phyloP scores from a whole-genome alignment of 2,329 filamentous ascomycete species.

The Huntiella savannae region DNA sequence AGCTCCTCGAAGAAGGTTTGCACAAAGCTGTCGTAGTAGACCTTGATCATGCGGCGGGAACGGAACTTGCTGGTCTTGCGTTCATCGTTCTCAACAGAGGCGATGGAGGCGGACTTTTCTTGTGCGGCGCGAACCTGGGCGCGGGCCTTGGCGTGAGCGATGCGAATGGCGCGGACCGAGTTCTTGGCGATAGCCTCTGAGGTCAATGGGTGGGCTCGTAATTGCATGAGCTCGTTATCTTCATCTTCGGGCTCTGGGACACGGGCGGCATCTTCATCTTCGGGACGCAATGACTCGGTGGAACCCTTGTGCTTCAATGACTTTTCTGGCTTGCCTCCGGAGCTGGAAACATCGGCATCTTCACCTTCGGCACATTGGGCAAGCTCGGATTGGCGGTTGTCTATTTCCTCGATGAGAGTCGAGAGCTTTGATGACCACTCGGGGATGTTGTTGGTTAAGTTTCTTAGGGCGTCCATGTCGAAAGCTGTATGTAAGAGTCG shows the following conservation, averaged over 20 bases:
- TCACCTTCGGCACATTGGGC: conserved; percentile 24
- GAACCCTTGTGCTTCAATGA: conserved; percentile 33
- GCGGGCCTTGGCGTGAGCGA: conserved; percentile 27
- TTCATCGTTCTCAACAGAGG: conserved; percentile 27
- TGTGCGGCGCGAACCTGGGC: conserved; percentile 28
- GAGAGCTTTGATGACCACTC: conserved; percentile 41
- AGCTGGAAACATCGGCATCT: conserved; percentile 10
- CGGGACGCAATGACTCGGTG: conserved; percentile 32
- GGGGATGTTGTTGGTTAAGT: conserved; percentile 35
- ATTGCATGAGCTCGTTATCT: conserved; percentile 10
- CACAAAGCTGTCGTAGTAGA: conserved; percentile 83
- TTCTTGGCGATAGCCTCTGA: conserved; percentile 22
- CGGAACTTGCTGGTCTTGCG: conserved; percentile 35
- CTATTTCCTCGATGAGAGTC: conserved; percentile 40
- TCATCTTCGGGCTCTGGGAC: conserved; percentile 6
- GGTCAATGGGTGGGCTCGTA: conserved; percentile 5
- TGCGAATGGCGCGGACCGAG: conserved; percentile 25
- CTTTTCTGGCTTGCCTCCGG: conserved; percentile 12
- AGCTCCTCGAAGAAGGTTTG: conserved; percentile 68
- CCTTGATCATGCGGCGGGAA: conserved; percentile 56
- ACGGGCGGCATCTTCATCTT: conserved; percentile 22
- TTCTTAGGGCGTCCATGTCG: conserved; percentile 37
- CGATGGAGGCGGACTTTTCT: conserved; percentile 31
- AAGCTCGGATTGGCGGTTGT: conserved; percentile 40
- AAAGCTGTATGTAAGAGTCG: not conserved